A percentile compares a stretch with the other conserved stretches of the same genome.
phyloP scores from a whole-genome alignment of 257 asterid species.

The Gentiana straminea region DNA sequence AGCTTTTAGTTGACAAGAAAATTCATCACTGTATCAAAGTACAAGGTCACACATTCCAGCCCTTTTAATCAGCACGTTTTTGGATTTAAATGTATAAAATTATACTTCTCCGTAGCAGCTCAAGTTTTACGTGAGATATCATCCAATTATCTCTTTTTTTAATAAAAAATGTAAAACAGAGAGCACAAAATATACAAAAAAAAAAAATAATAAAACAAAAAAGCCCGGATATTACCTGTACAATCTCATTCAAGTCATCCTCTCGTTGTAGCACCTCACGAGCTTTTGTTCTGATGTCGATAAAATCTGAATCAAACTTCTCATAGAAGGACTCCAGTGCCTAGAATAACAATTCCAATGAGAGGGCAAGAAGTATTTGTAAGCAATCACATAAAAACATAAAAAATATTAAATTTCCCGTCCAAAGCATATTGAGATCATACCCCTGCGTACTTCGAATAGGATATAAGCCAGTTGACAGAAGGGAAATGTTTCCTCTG shows the following conservation, averaged over 20 bases:
- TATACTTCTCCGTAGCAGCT: too few species aligned
- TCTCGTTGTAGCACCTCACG: slow-evolving; percentile 99
- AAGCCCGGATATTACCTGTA: slow-evolving; percentile 23
- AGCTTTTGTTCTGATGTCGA: slow-evolving; percentile 92
- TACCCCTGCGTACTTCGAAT: slow-evolving; percentile 95
- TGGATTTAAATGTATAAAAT: too few species aligned
- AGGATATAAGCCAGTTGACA: slow-evolving; percentile 98
- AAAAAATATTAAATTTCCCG: neutral
- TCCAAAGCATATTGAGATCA: slow-evolving; percentile 3
- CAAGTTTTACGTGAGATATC: too few species aligned
- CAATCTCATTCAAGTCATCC: slow-evolving; percentile 77
- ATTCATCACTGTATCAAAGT: too few species aligned
- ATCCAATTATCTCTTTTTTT: neutral
- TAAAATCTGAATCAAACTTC: slow-evolving; percentile 92
- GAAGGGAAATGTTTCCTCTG: slow-evolving; percentile 98
- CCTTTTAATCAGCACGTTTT: too few species aligned
- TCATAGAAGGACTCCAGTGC: slow-evolving; percentile 96
- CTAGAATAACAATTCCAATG: slow-evolving; percentile 24
- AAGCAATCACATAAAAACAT: too few species aligned
- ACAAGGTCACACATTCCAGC: too few species aligned
- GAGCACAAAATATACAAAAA: too few species aligned
- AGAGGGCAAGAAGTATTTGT: neutral
- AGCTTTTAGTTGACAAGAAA: too few species aligned
- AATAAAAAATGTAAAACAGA: too few species aligned
- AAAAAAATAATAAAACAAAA: neutral